Percentiles rank a stretch among this genome's conserved stretches.
Evolutionary conservation across 2,329 filamentous ascomycete species (phyloP).

Genomic region (Trichophaea hybrida): DNA sequence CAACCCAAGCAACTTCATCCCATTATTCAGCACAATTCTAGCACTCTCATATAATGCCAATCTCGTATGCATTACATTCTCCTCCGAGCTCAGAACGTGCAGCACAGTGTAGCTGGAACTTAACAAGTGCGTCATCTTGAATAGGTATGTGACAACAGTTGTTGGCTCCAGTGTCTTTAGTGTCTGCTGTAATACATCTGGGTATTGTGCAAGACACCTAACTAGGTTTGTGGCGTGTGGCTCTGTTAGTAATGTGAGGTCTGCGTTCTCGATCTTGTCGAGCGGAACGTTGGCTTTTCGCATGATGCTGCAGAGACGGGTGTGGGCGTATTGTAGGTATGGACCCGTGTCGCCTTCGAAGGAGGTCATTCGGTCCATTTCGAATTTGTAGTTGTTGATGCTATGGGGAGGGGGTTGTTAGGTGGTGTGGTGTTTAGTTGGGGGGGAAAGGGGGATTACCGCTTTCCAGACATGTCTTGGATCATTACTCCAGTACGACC

Average conservation of each 20-base stretch:
- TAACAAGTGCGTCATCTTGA: slow-evolving; percentile 71
- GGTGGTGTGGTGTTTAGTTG: not conserved
- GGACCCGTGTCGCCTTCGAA: slow-evolving; percentile 78
- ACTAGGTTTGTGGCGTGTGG: slow-evolving; percentile 58
- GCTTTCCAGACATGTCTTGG: slow-evolving; percentile 93
- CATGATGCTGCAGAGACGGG: slow-evolving; percentile 50
- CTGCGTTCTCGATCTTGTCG: slow-evolving; percentile 47
- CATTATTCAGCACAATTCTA: slow-evolving; percentile 62
- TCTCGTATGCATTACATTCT: slow-evolving; percentile 53
- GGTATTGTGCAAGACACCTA: slow-evolving; percentile 67
- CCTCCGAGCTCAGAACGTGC: slow-evolving; percentile 66
- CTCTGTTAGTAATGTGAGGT: slow-evolving; percentile 55
- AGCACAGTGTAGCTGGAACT: slow-evolving; percentile 71
- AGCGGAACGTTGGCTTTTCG: slow-evolving; percentile 34
- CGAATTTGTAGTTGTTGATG: slow-evolving; percentile 53
- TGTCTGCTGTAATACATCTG: slow-evolving; percentile 70
- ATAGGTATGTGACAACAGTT: slow-evolving; percentile 56
- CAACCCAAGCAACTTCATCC: slow-evolving; percentile 67
- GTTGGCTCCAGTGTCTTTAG: slow-evolving; percentile 67
- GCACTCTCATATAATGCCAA: slow-evolving; percentile 67
- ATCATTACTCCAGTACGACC: slow-evolving; percentile 96
- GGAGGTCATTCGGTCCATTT: slow-evolving; percentile 67
- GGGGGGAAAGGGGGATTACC: slow-evolving; percentile 36
- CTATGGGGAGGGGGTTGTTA: slow-evolving; percentile 23
- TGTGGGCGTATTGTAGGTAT: slow-evolving; percentile 72